A percentile compares a stretch with the other conserved stretches of the same genome.
Evolutionary conservation across 257 asterid species (phyloP).

Genomic region (Echium plantagineum): DNA sequence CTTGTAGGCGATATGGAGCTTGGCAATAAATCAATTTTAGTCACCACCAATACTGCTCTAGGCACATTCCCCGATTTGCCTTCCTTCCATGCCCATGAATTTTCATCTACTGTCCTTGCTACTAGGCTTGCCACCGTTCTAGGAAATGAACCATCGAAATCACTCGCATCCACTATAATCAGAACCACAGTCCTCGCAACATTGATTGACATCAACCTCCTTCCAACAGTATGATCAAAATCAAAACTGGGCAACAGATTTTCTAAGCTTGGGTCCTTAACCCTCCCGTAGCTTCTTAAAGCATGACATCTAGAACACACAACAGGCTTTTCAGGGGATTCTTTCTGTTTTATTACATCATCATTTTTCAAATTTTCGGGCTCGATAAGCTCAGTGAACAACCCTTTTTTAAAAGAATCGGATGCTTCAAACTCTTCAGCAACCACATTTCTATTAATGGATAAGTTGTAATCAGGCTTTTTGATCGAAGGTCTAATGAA

Average conservation of each 20-base stretch:
- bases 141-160: conserved; percentile 88
- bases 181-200: conserved; percentile 68
- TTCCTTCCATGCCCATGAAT: conserved; percentile 65
- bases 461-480: conserved; percentile 32
- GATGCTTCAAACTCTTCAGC: conserved; percentile 55
- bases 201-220: conserved; percentile 44
- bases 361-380: conserved; percentile 13
- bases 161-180: conserved; percentile 77
- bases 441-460: conserved; percentile 38
- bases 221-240: conserved; percentile 80
- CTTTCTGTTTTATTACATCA: conserved; percentile 15
- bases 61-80: conserved; percentile 85
- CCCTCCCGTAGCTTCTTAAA: conserved; percentile 59
- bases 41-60: conserved; percentile 58
- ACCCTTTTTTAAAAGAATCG: conserved; percentile 44
- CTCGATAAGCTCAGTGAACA: conserved; percentile 36
- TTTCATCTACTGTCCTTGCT: conserved; percentile 48
- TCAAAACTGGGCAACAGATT: conserved; percentile 80
- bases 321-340: conserved; percentile 30
- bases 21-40: conserved; percentile 87
- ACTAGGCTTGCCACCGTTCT: conserved; percentile 59
- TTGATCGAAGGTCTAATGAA: conserved; percentile 34
- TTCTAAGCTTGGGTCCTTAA: conserved; percentile 55
- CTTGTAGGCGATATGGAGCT: conserved; percentile 61
- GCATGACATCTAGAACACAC: conserved; percentile 84